Evolutionary conservation across 2,329 filamentous ascomycete species (phyloP), one percentile per base, ranked within the genome.

Genomic region (Alternaria arbusti): DNA sequence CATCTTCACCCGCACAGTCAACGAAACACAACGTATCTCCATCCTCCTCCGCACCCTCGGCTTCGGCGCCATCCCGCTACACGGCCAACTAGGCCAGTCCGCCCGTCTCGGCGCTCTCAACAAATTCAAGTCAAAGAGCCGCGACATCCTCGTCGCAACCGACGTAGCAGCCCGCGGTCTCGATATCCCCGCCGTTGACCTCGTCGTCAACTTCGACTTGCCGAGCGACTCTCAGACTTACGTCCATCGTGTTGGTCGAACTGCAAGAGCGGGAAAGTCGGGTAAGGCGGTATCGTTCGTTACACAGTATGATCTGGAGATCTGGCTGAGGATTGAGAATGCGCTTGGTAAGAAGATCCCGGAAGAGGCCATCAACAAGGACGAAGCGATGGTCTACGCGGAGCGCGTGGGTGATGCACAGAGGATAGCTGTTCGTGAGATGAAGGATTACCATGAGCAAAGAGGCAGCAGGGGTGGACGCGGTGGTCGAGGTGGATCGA

Each of bases 101-200:
- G 87, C 92, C 15, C 93, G 96, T 70, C 83, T 98, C 1, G 94
- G 93, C 7, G 92, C 96, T 0, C 84, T 99, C 9, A 92, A 91
- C 78, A 98, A 98, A 78, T 98, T 99, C 85, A 90, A 91, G 58
- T 85, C 91, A 4, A 89, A 90, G 8, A 88, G 87, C n/a, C 86
- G 94, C 45, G 89, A 96, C 69, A 95, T 99, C 43, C 87, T 99
- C 5, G 91, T 97, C 4, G 94, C 94, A 11, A 97, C 94, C 0
- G 94, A 97, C 78, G 93, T 97, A n/a, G 94, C 94, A 1, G 92
- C 94, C 1, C 90, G 94, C 78, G 95, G 94, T 85, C 85, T 97
- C 7, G 94, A 97, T 83, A 97, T 97, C 50, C 94, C 94, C 12
- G 91, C 89, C n/a, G 94, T 97, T 12, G 93, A 97, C 69, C 83